Base-by-base conservation (phyloP, 768 basidiomycete species). In the Leccinum subtestaceum region DNA sequence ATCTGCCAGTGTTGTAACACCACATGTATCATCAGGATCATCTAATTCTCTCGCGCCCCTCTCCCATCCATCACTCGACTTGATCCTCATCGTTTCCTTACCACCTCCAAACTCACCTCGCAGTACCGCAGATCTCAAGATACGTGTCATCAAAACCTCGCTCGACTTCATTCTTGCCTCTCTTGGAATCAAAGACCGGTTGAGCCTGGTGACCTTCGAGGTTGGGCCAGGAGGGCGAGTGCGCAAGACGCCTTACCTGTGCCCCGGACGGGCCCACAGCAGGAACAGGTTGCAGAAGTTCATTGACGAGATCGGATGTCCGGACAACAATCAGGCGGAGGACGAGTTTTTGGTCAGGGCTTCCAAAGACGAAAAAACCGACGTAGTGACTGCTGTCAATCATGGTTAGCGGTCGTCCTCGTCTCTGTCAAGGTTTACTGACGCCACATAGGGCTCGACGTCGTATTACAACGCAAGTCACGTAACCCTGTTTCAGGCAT, bases 341-440 rank as follows among this genome's bases (percentile, higher is more conserved):
- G 85, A 86, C 63, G 81, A 83, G 60, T 84, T 84, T 63, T 72
- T 88, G 71, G 84, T 92, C 19, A 79, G 86, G 60, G 85, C 85
- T 13, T 85, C 85, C 59, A 88, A 88, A 69, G 95, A 98, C 17
- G 95, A 98, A 74, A 92, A 95, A 75, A 93, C 93, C 27, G 96
- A 97, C 72, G 96, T 99, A 17, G 94, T 98, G 23, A 96, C 95
- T 11, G 97, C 95, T n/a, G 93, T 98, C 58, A 99, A 99, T 71
- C 89, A 96, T 67, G 93, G 92, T 88, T 55, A 52, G 77, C 60
- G 31, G 48, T 45, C 13, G 8, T 32, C 15, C 17, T 46, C n/a
- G 9, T 38, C 27, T 48, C 36, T 55, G 3, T 21, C 38, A 48
- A 23, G 43, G 21, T 53, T 52, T 53, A 25, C 29, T 46, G 38